These are phyloP conservation scores for Fusarium austroafricanum DNA, from an alignment of 2,329 filamentous ascomycete species.

Conservation along the genomic window DNA sequence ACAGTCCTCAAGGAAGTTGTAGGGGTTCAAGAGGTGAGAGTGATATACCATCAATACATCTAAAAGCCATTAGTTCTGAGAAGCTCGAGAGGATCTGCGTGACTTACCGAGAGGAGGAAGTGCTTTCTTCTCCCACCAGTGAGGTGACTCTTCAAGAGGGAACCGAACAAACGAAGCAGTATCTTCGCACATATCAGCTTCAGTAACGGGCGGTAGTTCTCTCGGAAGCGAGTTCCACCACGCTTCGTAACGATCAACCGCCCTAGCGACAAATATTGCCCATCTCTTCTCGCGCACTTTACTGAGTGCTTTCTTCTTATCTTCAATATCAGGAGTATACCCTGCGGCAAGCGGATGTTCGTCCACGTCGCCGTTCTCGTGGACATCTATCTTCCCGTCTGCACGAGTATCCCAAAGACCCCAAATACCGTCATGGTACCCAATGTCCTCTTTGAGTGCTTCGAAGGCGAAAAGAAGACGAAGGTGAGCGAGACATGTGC, in stretches of 20 bases:
- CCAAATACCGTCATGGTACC: constrained; percentile 70
- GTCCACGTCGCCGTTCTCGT: constrained; percentile 25
- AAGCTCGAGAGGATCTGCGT: rapidly evolving
- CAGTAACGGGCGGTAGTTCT: constrained; percentile 12
- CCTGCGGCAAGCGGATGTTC: background rate
- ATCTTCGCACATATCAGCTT: constrained; percentile 14
- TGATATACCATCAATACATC: constrained; percentile 82
- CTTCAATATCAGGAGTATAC: constrained; percentile 42
- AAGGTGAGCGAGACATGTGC: constrained; percentile 61
- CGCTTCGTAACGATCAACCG: constrained; percentile 69
- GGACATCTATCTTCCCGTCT: constrained; percentile 17
- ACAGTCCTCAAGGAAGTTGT: constrained; percentile 55
- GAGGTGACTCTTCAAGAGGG: background rate
- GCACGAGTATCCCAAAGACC: constrained; percentile 62
- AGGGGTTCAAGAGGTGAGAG: constrained; percentile 75
- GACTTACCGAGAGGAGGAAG: constrained; percentile 42
- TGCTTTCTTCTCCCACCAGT: constrained; percentile 30
- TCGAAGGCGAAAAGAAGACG: constrained; percentile 75
- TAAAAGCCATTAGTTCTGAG: constrained; percentile 24
- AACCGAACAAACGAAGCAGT: constrained; percentile 25
- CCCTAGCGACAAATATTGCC: constrained; percentile 72
- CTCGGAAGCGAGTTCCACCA: constrained; percentile 62
- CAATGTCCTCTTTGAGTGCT: constrained; percentile 69
- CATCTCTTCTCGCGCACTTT: constrained; percentile 74
- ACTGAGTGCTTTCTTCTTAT: constrained; percentile 51